phyloP scores from a whole-genome alignment of 495 filamentous ascomycete genomes.

The Neurospora discreta region DNA sequence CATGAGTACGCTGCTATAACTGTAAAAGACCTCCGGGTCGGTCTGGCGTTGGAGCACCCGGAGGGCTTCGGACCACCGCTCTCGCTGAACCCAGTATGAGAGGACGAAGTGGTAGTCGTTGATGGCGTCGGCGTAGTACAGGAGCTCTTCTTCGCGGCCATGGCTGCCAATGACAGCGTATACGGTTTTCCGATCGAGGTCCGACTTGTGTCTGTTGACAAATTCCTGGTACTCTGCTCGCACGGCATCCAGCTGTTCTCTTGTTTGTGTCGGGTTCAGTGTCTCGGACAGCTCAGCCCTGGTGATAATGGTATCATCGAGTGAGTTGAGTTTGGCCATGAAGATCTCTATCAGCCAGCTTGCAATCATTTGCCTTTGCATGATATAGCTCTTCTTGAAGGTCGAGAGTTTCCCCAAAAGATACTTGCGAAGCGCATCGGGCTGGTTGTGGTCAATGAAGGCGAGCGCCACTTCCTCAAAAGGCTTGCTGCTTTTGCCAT shows the following conservation, averaged over 20 bases:
- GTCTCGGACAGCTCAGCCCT: conserved; percentile 72
- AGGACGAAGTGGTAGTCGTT: conserved; percentile 92
- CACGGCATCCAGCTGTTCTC: conserved; percentile 57
- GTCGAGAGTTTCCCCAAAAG: conserved; percentile 71
- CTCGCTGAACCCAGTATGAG: conserved; percentile 93
- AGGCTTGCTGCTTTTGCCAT: conserved; percentile 89
- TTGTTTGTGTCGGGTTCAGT: conserved; percentile 54
- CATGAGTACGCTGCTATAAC: conserved; percentile 93
- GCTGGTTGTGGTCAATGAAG: conserved; percentile 80
- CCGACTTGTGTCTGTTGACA: conserved; percentile 65
- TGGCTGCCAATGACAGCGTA: conserved; percentile 96
- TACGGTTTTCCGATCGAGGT: conserved; percentile 81
- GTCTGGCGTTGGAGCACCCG: conserved; percentile 84
- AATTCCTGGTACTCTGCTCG: conserved; percentile 81
- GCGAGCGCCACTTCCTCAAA: conserved; percentile 91
- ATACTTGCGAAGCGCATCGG: conserved; percentile 86
- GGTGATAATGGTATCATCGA: conserved; percentile 89
- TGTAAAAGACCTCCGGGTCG: conserved; percentile 86
- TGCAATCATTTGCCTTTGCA: conserved; percentile 92
- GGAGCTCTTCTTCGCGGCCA: conserved; percentile 81
- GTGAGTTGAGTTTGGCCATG: conserved; percentile 91
- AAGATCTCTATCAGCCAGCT: conserved; percentile 93
- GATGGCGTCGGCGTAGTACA: conserved; percentile 77
- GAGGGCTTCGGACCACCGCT: conserved; percentile 84
- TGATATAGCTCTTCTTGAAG: conserved; percentile 71